A percentile compares a stretch with the other conserved stretches of the same genome.
Conservation (phyloP, 2,329 filamentous ascomycete species). For the Aspergillus pseudoglaucus region DNA sequence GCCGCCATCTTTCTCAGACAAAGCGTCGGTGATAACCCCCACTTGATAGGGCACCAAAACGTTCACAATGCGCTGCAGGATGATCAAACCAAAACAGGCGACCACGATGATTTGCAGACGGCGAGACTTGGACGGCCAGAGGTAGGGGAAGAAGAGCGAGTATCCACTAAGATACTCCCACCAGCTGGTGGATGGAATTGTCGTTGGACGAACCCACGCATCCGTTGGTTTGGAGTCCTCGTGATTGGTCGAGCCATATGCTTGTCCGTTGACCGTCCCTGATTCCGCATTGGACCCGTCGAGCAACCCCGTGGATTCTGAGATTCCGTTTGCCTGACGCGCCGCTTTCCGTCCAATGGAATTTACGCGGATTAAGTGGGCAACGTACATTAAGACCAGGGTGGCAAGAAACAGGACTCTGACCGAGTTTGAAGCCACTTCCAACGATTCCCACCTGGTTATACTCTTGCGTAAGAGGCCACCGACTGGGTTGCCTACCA, state of each 20-base stretch:
- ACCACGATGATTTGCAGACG: slow-evolving; percentile 72
- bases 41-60: slow-evolving; percentile 78
- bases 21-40: slow-evolving; percentile 67
- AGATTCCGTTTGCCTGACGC: slow-evolving; percentile 26
- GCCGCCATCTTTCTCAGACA: slow-evolving; percentile 53
- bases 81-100: slow-evolving; percentile 72
- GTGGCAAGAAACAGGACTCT: slow-evolving; percentile 62
- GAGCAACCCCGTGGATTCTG: slow-evolving; percentile 39
- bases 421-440: slow-evolving; percentile 53
- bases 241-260: slow-evolving; percentile 46
- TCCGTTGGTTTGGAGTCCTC: slow-evolving; percentile 47
- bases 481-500: slow-evolving; percentile 43
- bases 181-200: slow-evolving; percentile 82
- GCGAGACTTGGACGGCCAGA: slow-evolving; percentile 82
- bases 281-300: slow-evolving; percentile 38
- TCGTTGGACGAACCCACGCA: slow-evolving; percentile 84
- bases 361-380: slow-evolving; percentile 41
- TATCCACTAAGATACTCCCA: slow-evolving; percentile 94
- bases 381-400: slow-evolving; percentile 55
- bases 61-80: slow-evolving; percentile 77
- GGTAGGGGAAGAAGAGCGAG: slow-evolving; percentile 87
- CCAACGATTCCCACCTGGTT: slow-evolving; percentile 37
- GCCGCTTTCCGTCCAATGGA: slow-evolving; percentile 31
- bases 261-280: slow-evolving; percentile 42
- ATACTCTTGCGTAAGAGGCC: slow-evolving; percentile 36